Conservation (phyloP, 306 rosid species). For the Quercus wislizeni region DNA sequence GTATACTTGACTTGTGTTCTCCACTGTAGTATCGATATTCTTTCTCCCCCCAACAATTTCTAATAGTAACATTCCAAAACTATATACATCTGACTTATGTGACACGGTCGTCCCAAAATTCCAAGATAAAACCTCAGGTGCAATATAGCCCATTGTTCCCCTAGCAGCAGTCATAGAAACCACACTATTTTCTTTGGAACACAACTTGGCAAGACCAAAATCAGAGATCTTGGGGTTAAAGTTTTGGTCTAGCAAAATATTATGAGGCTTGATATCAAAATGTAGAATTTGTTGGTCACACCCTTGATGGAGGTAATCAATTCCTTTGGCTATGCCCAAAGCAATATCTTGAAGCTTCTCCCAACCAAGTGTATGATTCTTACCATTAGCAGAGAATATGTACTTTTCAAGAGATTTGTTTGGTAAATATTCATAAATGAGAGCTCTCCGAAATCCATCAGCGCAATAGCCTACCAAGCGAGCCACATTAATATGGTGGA, state of each 20-base stretch:
- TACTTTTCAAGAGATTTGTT: conserved; percentile 10
- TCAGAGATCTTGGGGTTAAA: conserved; percentile 29
- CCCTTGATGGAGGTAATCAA: conserved; percentile 26
- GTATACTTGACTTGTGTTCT: too few species aligned
- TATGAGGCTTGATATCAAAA: conserved; percentile 30
- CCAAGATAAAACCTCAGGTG: too few species aligned
- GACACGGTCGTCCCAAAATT: too few species aligned
- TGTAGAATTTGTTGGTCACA: conserved; percentile 32
- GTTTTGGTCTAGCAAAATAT: conserved; percentile 7
- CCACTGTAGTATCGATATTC: too few species aligned
- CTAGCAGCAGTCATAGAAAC: conserved; percentile 30
- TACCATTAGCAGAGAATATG: not conserved
- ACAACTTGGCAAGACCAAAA: conserved; percentile 30
- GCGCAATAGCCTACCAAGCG: too few species aligned
- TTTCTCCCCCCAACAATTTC: too few species aligned
- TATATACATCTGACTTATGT: too few species aligned
- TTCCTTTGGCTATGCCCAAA: conserved; percentile 33
- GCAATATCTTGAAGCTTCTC: conserved; percentile 15
- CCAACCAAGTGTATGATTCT: not conserved
- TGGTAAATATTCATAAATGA: conserved; percentile 1
- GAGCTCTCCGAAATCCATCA: not conserved
- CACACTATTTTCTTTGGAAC: conserved; percentile 1
- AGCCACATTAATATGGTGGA: too few species aligned
- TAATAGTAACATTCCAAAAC: too few species aligned
- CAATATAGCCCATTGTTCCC: conserved; percentile 36